Conservation (phyloP, 495 filamentous ascomycete genomes). For the Hypoxylon crocopeplum region DNA sequence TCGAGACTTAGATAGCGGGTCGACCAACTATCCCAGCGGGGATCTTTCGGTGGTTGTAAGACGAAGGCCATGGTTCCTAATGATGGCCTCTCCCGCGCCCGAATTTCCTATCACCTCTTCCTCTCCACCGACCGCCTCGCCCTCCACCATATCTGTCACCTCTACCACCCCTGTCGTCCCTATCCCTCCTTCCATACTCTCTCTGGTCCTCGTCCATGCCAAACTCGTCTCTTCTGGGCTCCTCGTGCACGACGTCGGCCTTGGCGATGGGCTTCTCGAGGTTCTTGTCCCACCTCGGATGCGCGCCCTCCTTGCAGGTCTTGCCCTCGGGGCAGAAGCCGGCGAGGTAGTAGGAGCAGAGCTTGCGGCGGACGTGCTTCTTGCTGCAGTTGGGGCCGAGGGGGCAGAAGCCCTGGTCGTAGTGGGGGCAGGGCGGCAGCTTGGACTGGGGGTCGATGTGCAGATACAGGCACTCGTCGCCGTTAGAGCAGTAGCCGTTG, state of each 20-base stretch:
- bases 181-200: conserved; percentile 56
- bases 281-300: conserved; percentile 78
- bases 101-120: conserved; percentile 45
- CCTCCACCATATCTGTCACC: conserved; percentile 39
- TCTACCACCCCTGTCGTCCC: conserved; percentile 56
- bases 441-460: conserved; percentile 85
- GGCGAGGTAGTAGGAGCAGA: conserved; percentile 88
- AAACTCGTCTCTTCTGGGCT: conserved; percentile 61
- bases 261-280: conserved; percentile 76
- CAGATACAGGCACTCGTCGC: conserved; percentile 95
- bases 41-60: too few species aligned
- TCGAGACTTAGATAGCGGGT: too few species aligned
- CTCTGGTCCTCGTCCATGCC: conserved; percentile 56
- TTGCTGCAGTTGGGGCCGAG: conserved; percentile 86
- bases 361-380: conserved; percentile 76
- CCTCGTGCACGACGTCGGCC: conserved; percentile 60
- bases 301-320: conserved; percentile 76
- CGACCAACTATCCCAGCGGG: too few species aligned
- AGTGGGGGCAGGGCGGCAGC: conserved; percentile 89
- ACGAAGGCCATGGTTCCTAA: not conserved
- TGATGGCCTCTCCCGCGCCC: conserved; percentile 42
- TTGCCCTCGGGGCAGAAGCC: conserved; percentile 94
- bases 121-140: conserved; percentile 43
- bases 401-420: conserved; percentile 94
- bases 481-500: conserved; percentile 91